Evolutionary conservation across 1,284 basidiomycete genomes (phyloP).

Genomic region (Irpex lacteus): DNA sequence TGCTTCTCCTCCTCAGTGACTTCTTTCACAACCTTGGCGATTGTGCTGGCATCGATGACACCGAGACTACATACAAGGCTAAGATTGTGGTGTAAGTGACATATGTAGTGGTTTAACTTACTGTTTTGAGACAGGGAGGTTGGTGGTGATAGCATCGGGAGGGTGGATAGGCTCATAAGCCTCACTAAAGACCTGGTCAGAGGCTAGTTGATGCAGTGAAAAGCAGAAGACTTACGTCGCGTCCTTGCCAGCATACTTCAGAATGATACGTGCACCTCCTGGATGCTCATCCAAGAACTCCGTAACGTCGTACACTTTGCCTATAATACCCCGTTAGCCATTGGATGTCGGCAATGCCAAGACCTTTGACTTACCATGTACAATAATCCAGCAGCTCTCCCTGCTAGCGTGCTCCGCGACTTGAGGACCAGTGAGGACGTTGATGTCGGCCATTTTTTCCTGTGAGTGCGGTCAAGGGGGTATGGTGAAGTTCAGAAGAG

Average conservation of each 20-base stretch:
- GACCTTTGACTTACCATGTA: constrained; percentile 48
- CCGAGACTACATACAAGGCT: constrained; percentile 36
- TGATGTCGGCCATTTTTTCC: background rate
- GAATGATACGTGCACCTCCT: constrained; percentile 52
- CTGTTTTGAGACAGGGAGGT: constrained; percentile 39
- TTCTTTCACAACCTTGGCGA: constrained; percentile 42
- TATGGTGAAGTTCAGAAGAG: background rate
- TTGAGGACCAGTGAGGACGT: constrained; percentile 27
- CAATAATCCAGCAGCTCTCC: constrained; percentile 75
- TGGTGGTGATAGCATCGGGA: constrained; percentile 59
- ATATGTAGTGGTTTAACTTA: background rate
- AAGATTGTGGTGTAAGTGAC: background rate
- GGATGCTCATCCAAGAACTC: constrained; percentile 46
- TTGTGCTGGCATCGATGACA: constrained; percentile 44
- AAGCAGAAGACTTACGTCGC: constrained; percentile 49
- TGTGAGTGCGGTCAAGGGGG: too few species aligned
- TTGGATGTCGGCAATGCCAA: background rate
- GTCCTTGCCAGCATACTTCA: constrained; percentile 75
- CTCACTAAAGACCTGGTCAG: constrained; percentile 30
- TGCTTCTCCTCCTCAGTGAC: constrained; percentile 42
- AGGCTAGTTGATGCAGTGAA: background rate
- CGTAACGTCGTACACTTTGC: constrained; percentile 70
- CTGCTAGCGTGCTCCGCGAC: constrained; percentile 31
- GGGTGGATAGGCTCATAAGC: constrained; percentile 66
- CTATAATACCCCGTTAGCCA: constrained; percentile 25